phyloP scores from a whole-genome alignment of 257 asterid species.

The Gentiana macrophylla region DNA sequence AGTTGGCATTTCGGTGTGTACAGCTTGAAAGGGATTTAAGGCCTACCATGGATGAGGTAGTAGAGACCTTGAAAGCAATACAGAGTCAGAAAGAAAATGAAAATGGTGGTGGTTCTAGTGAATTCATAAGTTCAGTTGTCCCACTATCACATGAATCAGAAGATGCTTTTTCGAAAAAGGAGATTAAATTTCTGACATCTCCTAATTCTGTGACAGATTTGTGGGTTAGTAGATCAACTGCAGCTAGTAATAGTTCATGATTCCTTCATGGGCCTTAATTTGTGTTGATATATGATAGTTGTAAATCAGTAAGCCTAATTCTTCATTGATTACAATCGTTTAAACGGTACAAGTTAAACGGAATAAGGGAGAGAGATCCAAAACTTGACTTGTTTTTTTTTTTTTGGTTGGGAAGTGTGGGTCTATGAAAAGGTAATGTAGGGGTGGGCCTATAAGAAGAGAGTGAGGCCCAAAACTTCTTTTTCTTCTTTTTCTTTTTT shows the following conservation, averaged over 20 bases:
- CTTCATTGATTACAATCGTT: no score
- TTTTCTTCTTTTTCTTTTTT: no score
- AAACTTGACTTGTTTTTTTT: no score
- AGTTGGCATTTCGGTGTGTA: constrained; percentile 61
- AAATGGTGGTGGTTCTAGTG: neutral
- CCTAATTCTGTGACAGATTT: constrained; percentile 18
- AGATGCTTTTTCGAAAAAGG: constrained; percentile 17
- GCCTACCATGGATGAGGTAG: constrained; percentile 67
- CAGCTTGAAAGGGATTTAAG: constrained; percentile 63
- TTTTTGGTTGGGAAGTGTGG: no score
- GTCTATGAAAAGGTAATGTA: no score
- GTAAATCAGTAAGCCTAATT: no score
- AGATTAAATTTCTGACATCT: constrained; percentile 11
- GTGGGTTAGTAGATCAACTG: constrained; percentile 22
- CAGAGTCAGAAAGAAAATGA: constrained; percentile 20
- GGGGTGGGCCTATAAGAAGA: no score
- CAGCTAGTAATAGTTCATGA: constrained; percentile 12
- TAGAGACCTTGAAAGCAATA: constrained; percentile 27
- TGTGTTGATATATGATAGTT: no score
- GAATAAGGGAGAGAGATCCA: no score
- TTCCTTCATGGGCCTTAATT: no score
- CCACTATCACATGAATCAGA: constrained; percentile 24
- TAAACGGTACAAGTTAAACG: no score
- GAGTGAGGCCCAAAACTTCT: no score
- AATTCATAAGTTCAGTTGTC: constrained; percentile 5